Evolutionary conservation across 31 red algal species (phyloP), one percentile per base, ranked within the genome.

Genomic region (Pterothamnion heteromorphum): DNA sequence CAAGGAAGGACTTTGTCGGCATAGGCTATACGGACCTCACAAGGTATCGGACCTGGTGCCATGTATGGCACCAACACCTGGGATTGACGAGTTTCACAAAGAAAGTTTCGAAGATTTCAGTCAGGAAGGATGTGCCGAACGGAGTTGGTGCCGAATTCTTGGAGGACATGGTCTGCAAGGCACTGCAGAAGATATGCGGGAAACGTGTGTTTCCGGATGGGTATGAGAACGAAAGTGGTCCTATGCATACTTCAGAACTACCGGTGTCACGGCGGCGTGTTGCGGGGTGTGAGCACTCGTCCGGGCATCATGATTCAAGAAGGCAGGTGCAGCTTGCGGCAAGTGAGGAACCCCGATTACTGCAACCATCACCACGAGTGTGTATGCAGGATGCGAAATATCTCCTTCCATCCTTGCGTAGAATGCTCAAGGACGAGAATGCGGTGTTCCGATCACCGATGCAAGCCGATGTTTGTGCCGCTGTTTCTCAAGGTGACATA

Each of bases 11-110:
- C 3, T 37, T 82, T 44, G 23, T 28, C 22, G 89, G 71, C 0
- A 2, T 91, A 38, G 0, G 14, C 1, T 22, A 58, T 32, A 71
- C 35, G 2, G 30, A 38, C 35, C 36, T 92, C 24, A 39, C 44
- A 43, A 1, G 3, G 0, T 82, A 44, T 44, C 37, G 80, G 2
- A 30, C 58, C 30, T 92, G 35, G 35, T 92, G 30, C 1, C 34
- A 57, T 2, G 35, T 21, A 21, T 92, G 90, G 90, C 90, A 92
- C 20, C 24, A 27, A 5, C 37, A 74, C 2, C 74, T 92, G 1
- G 71, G 89, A 0, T 74, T 91, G 24, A 1, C n/a, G n/a, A 64
- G 51, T 64, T 9, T 9, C n/a, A 9, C 9, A 9, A 64, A n/a
- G 9, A 9, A 64, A 9, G 51, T 64, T n/a, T n/a, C 9, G 51